phyloP scores from a whole-genome alignment of 176 grass and related monocot species.

The Hordeum marinum region DNA sequence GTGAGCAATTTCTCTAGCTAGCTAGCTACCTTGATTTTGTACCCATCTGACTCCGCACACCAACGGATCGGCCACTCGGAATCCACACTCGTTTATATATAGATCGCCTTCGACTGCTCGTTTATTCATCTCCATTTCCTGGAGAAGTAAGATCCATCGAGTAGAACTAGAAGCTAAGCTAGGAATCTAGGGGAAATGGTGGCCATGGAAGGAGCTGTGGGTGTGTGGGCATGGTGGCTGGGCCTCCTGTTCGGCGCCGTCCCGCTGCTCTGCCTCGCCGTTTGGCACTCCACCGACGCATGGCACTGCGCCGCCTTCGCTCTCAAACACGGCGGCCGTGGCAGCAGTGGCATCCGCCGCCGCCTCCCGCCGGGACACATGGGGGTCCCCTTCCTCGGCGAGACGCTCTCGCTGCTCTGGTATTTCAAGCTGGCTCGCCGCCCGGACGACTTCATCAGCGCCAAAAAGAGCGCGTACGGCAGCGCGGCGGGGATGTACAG shows the following conservation, averaged over 20 bases:
- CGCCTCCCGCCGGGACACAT: slow-evolving; percentile 40
- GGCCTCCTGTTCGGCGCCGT: background rate
- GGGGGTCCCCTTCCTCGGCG: slow-evolving; percentile 33
- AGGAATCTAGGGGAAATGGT: too few species aligned
- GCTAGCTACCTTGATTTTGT: background rate
- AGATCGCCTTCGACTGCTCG: background rate
- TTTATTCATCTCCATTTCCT: background rate
- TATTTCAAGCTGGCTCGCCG: slow-evolving; percentile 25
- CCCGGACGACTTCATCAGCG: slow-evolving; percentile 12
- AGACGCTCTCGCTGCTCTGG: slow-evolving; percentile 29
- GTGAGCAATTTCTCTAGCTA: background rate
- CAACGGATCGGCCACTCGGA: background rate
- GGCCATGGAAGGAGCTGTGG: background rate
- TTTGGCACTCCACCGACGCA: background rate
- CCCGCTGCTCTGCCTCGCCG: background rate
- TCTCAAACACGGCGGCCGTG: background rate
- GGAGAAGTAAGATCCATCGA: background rate
- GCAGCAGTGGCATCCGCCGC: background rate
- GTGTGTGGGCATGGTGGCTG: background rate
- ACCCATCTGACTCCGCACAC: background rate
- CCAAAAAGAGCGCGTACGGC: background rate
- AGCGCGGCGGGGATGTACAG: background rate
- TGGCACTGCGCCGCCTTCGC: background rate
- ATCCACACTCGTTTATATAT: background rate
- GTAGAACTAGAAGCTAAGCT: too few species aligned